Conservation (phyloP, 257 asterid genomes). For the Solanum bukasovii region DNA sequence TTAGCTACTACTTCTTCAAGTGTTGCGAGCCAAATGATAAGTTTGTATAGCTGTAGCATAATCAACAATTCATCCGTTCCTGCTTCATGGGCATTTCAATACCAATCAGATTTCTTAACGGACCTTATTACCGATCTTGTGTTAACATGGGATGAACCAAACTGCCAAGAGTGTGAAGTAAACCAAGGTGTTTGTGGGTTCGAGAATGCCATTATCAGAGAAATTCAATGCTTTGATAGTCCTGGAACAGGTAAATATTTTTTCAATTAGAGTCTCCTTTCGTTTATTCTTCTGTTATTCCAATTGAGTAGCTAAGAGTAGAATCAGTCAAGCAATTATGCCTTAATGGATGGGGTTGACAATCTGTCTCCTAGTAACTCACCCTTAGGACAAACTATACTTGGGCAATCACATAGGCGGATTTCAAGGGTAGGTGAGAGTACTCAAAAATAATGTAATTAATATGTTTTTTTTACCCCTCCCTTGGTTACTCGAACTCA, state of each 20-base stretch:
- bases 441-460: background rate
- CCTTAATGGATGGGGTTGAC: background rate
- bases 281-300: background rate
- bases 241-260: conserved; percentile 16
- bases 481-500: no score
- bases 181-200: conserved; percentile 22
- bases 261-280: background rate
- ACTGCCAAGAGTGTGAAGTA: conserved; percentile 28
- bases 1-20: conserved; percentile 35
- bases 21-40: conserved; percentile 24
- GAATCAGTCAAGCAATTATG: background rate
- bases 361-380: background rate
- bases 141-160: conserved; percentile 31
- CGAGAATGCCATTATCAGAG: background rate
- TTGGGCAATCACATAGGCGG: background rate
- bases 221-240: conserved; percentile 9
- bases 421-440: background rate
- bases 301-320: background rate
- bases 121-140: conserved; percentile 16
- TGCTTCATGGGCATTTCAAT: conserved; percentile 19
- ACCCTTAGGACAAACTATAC: background rate
- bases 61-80: conserved; percentile 30
- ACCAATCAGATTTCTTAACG: conserved; percentile 8
- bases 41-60: conserved; percentile 19
- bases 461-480: no score